Evolutionary conservation across 75 land plant genomes (phyloP).

Genomic region (Selaginella tamariscina): DNA sequence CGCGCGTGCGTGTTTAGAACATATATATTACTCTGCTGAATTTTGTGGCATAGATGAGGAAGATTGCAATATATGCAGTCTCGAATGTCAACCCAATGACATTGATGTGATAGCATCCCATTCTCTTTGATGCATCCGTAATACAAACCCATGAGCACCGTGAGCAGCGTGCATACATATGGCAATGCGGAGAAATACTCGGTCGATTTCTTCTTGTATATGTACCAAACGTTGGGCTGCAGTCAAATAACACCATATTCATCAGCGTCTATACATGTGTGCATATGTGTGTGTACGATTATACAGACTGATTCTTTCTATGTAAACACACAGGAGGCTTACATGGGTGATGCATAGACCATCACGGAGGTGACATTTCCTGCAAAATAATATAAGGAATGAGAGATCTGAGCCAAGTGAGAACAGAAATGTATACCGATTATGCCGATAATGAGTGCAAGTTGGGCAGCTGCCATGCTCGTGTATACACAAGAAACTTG

Average conservation of each 20-base stretch:
- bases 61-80: constrained; percentile 41
- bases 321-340: neutral
- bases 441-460: neutral
- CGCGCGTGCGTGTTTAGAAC: no score
- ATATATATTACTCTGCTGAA: constrained; percentile 27
- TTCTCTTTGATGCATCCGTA: constrained; percentile 53
- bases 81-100: constrained; percentile 38
- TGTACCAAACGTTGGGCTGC: constrained; percentile 38
- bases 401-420: neutral
- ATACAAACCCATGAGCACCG: constrained; percentile 48
- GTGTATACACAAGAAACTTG: no score
- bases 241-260: neutral
- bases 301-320: neutral
- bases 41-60: constrained; percentile 40
- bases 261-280: neutral
- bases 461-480: no score
- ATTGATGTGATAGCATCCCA: constrained; percentile 52
- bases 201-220: constrained; percentile 58
- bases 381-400: neutral
- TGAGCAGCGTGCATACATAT: constrained; percentile 42
- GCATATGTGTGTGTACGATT: neutral
- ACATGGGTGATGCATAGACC: neutral
- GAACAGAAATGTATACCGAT: neutral
- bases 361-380: neutral
- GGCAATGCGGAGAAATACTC: constrained; percentile 45